Percentiles rank a stretch among this genome's conserved stretches.
These are phyloP conservation scores for Lasiosphaeria ovina DNA, from an alignment of 495 filamentous ascomycete genomes.

Conservation along the genomic window DNA sequence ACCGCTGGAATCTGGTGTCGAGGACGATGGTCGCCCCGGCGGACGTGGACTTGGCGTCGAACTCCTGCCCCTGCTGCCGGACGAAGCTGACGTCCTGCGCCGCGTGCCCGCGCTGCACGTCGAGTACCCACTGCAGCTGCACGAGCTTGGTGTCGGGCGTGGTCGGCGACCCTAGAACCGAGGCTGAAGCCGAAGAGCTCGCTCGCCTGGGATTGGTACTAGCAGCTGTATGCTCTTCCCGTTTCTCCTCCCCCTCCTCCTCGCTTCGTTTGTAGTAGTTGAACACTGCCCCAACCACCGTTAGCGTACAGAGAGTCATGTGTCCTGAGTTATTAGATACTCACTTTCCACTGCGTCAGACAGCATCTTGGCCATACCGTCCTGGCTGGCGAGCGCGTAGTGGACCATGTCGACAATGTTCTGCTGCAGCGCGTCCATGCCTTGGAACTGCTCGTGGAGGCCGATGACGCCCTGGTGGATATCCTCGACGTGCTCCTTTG, in stretches of 20 bases:
- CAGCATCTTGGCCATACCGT: constrained; percentile 2
- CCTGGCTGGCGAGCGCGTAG: constrained; percentile 1
- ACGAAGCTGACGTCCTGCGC: constrained; percentile 10
- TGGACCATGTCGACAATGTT: constrained; percentile 2
- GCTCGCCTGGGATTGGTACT: background rate
- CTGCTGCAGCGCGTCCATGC: constrained; percentile 1
- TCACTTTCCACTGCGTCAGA: background rate
- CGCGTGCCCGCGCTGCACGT: background rate
- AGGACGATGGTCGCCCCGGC: constrained; percentile 30
- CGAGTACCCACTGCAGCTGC: constrained; percentile 1
- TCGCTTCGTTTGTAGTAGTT: background rate
- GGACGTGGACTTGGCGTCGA: constrained; percentile 19
- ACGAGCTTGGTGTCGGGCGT: constrained; percentile 4
- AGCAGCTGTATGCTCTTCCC: background rate
- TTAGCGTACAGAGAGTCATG: background rate
- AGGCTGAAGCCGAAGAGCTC: background rate
- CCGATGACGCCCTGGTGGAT: constrained; percentile 8
- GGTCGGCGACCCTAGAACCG: background rate
- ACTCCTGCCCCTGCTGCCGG: constrained; percentile 12
- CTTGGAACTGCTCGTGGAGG: constrained; percentile 1
- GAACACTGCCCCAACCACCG: background rate
- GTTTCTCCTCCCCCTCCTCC: background rate
- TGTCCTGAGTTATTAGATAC: background rate
- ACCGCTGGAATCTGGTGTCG: constrained; percentile 9
- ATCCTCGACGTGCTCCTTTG: constrained; percentile 13